Evolutionary conservation across 495 filamentous ascomycete species (phyloP).

Genomic region (Parathielavia hyrcaniae): DNA sequence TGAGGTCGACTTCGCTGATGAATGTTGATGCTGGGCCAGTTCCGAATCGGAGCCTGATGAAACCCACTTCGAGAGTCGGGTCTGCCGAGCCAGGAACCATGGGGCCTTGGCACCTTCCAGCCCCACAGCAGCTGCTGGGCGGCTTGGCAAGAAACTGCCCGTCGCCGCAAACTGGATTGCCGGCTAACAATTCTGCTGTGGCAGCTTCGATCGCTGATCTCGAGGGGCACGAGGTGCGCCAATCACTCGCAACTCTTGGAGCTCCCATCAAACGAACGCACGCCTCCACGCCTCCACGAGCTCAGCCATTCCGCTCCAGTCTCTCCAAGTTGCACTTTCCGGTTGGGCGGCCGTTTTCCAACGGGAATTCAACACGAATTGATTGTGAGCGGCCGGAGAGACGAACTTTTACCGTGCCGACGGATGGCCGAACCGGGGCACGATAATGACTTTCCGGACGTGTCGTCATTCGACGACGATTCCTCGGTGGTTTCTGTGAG

Average conservation of each 20-base stretch:
- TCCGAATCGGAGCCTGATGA: no score
- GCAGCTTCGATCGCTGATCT: background rate
- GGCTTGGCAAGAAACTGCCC: constrained; percentile 1
- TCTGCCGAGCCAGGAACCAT: background rate
- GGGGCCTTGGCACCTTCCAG: background rate
- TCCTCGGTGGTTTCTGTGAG: constrained; percentile 49
- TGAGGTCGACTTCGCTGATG: background rate
- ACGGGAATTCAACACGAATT: background rate
- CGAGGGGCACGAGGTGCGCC: constrained; percentile 13
- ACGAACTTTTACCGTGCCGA: constrained; percentile 19
- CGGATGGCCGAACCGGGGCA: constrained; percentile 51
- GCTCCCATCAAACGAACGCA: background rate
- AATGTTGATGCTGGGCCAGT: background rate
- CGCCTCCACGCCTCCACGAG: background rate
- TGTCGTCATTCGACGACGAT: constrained; percentile 43
- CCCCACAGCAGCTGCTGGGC: background rate
- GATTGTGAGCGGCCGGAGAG: constrained; percentile 1
- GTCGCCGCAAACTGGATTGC: constrained; percentile 1
- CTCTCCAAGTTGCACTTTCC: background rate
- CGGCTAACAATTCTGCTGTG: constrained; percentile 13
- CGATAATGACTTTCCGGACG: constrained; percentile 48
- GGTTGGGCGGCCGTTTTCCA: background rate
- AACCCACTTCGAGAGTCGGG: background rate
- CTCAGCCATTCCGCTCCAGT: background rate
- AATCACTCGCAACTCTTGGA: background rate